Evolutionary conservation across 257 asterid genomes (phyloP).

Genomic region (Cynanchum wilfordii): DNA sequence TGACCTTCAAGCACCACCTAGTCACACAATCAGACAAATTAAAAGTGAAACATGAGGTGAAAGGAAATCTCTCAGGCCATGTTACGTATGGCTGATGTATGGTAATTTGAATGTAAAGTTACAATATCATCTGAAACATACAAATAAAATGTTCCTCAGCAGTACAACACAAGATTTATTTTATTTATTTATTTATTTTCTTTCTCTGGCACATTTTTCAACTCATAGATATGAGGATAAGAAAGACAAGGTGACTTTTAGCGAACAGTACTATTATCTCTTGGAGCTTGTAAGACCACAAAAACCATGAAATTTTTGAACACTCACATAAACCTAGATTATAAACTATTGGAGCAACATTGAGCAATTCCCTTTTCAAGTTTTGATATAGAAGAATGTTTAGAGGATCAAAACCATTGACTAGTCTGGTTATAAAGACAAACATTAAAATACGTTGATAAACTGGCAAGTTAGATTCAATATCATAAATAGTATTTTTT

Average conservation of each 20-base stretch:
- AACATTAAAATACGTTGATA: background rate
- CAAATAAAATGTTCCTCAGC: background rate
- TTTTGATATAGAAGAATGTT: background rate
- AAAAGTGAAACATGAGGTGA: background rate
- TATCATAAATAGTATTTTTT: no score
- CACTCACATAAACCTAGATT: background rate
- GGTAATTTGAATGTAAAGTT: background rate
- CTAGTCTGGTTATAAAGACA: background rate
- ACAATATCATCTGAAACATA: background rate
- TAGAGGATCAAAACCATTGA: background rate
- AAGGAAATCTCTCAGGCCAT: slow-evolving; percentile 2
- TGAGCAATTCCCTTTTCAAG: background rate
- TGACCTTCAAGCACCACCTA: slow-evolving; percentile 96
- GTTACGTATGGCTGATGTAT: background rate
- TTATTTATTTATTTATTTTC: background rate
- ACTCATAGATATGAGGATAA: background rate
- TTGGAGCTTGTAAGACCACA: background rate
- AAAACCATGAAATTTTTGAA: no score
- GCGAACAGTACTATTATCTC: background rate
- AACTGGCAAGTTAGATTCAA: no score
- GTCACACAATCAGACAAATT: slow-evolving; percentile 9
- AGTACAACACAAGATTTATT: background rate
- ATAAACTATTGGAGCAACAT: background rate
- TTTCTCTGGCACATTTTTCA: background rate
- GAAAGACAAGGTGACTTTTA: background rate